Evolutionary conservation across 2,329 filamentous ascomycete genomes (phyloP).

Genomic region (Furcasterigmium furcatum): DNA sequence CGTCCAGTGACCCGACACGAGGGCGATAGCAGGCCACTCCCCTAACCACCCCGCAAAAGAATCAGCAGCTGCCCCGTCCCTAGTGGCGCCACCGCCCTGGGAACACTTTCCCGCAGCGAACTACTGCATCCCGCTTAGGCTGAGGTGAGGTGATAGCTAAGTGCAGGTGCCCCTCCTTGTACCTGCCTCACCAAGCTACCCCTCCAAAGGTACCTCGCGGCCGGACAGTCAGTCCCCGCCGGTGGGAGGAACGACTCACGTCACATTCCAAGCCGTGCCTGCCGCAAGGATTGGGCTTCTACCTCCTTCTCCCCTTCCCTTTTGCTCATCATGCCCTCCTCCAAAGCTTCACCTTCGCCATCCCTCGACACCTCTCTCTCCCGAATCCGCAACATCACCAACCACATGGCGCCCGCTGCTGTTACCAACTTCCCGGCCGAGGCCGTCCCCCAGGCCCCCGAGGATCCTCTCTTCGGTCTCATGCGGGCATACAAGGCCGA

Average conservation of each 20-base stretch:
- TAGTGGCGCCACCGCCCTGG: too few relatives aligned
- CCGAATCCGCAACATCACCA: constrained; percentile 59
- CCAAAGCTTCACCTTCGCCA: constrained; percentile 28
- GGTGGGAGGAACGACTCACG: neutral
- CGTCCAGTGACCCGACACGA: neutral
- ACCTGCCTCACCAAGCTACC: neutral
- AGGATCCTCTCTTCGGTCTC: constrained; percentile 92
- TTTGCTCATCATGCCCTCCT: constrained; percentile 23
- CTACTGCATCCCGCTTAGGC: too few relatives aligned
- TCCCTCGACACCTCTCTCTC: constrained; percentile 41
- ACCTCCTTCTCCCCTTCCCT: constrained; percentile 25
- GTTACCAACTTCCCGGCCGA: constrained; percentile 71
- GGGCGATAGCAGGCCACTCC: neutral
- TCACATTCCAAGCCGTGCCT: neutral
- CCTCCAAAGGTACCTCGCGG: too few relatives aligned
- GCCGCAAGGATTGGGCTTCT: constrained; percentile 22
- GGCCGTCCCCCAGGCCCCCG: constrained; percentile 82
- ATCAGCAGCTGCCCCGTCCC: neutral
- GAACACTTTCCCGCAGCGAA: too few relatives aligned
- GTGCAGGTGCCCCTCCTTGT: neutral
- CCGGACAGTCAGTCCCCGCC: neutral
- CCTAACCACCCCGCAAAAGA: neutral
- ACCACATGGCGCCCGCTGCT: constrained; percentile 65
- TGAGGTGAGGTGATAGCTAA: too few relatives aligned
- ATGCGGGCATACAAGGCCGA: constrained; percentile 87